Evolutionary conservation across 2,329 filamentous ascomycete genomes (phyloP).

Genomic region (Claviceps fusiformis): DNA sequence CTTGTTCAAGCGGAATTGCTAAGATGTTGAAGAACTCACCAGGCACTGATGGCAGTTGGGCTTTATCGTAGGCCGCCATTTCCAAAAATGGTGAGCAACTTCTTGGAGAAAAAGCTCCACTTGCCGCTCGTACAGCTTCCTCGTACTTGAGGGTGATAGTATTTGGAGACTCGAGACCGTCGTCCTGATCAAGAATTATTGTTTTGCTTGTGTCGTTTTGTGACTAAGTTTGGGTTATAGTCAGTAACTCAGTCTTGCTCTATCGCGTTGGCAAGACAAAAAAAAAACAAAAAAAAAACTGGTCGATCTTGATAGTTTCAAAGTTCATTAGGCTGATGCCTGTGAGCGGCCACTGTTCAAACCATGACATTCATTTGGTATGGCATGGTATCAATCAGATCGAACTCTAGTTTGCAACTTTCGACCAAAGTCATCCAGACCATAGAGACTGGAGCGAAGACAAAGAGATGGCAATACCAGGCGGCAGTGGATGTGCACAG

Average conservation of each 20-base stretch:
- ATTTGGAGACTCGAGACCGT: slow-evolving; percentile 43
- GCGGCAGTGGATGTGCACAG: neutral
- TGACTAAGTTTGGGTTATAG: slow-evolving; percentile 23
- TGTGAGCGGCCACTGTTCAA: neutral
- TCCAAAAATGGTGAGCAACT: slow-evolving; percentile 36
- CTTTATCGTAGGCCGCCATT: slow-evolving; percentile 55
- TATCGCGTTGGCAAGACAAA: neutral
- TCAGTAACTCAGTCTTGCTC: neutral
- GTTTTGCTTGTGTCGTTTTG: slow-evolving; percentile 39
- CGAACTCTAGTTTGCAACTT: slow-evolving; percentile 8
- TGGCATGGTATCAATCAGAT: neutral
- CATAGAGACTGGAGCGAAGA: slow-evolving; percentile 1
- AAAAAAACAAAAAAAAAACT: too few species aligned
- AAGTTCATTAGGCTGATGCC: neutral
- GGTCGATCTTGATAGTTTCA: neutral
- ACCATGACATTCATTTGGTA: neutral
- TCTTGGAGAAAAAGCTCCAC: slow-evolving; percentile 39
- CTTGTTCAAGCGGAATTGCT: too few species aligned
- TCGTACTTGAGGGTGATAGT: slow-evolving; percentile 43
- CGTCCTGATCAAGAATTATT: slow-evolving; percentile 41
- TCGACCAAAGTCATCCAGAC: slow-evolving; percentile 8
- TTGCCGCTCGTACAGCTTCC: slow-evolving; percentile 38
- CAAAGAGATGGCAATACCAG: neutral
- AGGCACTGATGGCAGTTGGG: slow-evolving; percentile 62
- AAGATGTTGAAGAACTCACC: slow-evolving; percentile 45